phyloP scores from a whole-genome alignment of 257 asterid species.

The Echites panduratus region DNA sequence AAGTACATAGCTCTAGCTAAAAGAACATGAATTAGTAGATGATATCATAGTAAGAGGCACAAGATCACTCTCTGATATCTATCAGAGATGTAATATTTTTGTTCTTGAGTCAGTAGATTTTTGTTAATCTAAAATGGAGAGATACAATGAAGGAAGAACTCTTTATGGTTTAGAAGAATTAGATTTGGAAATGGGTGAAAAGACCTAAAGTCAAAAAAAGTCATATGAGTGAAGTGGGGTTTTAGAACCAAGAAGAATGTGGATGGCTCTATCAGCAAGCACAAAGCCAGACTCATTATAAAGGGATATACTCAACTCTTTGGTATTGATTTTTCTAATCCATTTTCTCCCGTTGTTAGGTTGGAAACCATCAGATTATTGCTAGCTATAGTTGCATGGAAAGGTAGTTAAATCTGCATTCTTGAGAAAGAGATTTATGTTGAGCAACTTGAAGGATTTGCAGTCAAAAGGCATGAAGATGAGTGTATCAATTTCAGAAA shows the following conservation, averaged over 20 bases:
- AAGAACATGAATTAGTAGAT: neutral
- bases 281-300: slow-evolving; percentile 4
- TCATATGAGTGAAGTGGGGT: slow-evolving; percentile 12
- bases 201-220: slow-evolving; percentile 1
- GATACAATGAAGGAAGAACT: slow-evolving; percentile 17
- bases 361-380: no score
- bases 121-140: neutral
- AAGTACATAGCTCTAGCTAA: neutral
- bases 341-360: no score
- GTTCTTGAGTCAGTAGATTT: slow-evolving; percentile 2
- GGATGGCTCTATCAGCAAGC: no score
- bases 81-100: no score
- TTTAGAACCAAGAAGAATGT: slow-evolving; percentile 10
- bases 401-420: neutral
- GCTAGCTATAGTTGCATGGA: neutral
- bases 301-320: slow-evolving; percentile 7
- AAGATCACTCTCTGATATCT: neutral
- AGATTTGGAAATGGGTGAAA: slow-evolving; percentile 10
- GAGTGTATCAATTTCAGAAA: no score
- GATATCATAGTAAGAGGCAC: neutral
- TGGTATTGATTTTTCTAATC: no score
- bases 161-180: slow-evolving; percentile 8
- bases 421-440: no score
- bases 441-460: no score
- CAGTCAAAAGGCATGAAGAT: no score